Percentiles rank a stretch among this genome's conserved stretches.
phyloP scores from a whole-genome alignment of 1,139 yeast species.

The Kazachstania sp. region DNA sequence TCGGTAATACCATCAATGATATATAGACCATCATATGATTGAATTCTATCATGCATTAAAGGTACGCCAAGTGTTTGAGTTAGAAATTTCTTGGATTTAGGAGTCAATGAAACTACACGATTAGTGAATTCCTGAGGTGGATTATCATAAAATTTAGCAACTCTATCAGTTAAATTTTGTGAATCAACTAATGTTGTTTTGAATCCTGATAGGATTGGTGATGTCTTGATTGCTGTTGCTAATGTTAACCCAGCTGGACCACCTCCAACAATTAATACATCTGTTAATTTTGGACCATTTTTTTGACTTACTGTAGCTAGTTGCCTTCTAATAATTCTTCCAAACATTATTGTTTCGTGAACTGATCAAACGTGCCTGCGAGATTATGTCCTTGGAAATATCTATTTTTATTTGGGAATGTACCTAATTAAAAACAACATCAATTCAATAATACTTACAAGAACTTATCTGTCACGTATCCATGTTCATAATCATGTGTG shows the following conservation, averaged over 20 bases:
- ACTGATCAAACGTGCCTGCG: background rate
- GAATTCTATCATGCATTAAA: conserved; percentile 60
- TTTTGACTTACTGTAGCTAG: conserved; percentile 5
- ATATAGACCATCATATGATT: conserved; percentile 69
- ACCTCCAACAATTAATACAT: conserved; percentile 87
- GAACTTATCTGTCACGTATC: too few species aligned
- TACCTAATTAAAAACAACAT: background rate
- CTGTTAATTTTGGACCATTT: conserved; percentile 32
- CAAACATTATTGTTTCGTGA: background rate
- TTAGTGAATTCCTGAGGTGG: conserved; percentile 64
- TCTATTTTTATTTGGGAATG: too few species aligned
- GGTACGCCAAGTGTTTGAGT: conserved; percentile 71
- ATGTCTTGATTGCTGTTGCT: conserved; percentile 64
- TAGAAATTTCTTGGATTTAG: conserved; percentile 62
- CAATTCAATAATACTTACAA: background rate
- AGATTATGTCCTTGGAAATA: background rate
- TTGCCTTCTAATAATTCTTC: background rate
- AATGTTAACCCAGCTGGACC: conserved; percentile 95
- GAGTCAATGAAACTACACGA: conserved; percentile 80
- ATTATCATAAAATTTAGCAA: conserved; percentile 42
- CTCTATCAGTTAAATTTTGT: conserved; percentile 41
- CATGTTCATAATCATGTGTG: too few species aligned
- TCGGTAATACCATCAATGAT: conserved; percentile 81
- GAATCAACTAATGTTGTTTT: conserved; percentile 70
- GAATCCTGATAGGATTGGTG: conserved; percentile 52